Base-by-base conservation (phyloP, 2,329 filamentous ascomycete species). In the Colletotrichum lini region DNA sequence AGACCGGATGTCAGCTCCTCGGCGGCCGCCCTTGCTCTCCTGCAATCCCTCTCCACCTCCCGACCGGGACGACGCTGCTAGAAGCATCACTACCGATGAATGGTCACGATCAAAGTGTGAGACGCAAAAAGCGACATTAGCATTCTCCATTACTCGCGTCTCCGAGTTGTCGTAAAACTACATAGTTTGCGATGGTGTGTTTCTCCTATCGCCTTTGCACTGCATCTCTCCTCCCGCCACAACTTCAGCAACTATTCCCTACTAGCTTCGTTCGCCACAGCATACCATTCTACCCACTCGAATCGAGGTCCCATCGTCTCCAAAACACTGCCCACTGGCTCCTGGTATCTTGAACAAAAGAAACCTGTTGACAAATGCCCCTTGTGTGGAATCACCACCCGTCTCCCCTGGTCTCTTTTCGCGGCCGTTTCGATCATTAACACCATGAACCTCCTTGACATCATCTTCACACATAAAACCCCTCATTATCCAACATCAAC, bases 271-370 rank as follows among this genome's bases (percentile, higher is more conserved):
- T n/a, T 23, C n/a, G 13, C 6, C 53, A 4, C 10, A 57, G n/a
- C 35, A 42, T 35, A 35, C 9, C 30, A 16, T 42, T 7, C 7
- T 7, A 15, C 21, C 8, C 3, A 18, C 3, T 2, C 7, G 5
- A 21, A 6, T 12, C 13, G 21, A 10, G 7, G 16, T 21, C 2
- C 2, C 13, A 21, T 21, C 35, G 21, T 13, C 0, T 15, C 4
- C 3, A 10, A 26, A 5, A 6, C 12, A 10, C 42, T 47, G 30
- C 0, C 35, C 18, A 10, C 23, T 16, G 26, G 16, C 15, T 23
- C n/a, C n/a, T 52, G 59, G 59, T 62, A 62, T 62, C 59, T 42
- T 35, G n/a, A 59, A 50, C 59, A 62, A 50, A 52, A 50, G 47
- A 52, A 62, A 62, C 13, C n/a, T 16, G 15, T n/a, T 5, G 21